Conservation (phyloP, 176 grass and related monocot genomes). For the Miscanthus lutarioriparius region DNA sequence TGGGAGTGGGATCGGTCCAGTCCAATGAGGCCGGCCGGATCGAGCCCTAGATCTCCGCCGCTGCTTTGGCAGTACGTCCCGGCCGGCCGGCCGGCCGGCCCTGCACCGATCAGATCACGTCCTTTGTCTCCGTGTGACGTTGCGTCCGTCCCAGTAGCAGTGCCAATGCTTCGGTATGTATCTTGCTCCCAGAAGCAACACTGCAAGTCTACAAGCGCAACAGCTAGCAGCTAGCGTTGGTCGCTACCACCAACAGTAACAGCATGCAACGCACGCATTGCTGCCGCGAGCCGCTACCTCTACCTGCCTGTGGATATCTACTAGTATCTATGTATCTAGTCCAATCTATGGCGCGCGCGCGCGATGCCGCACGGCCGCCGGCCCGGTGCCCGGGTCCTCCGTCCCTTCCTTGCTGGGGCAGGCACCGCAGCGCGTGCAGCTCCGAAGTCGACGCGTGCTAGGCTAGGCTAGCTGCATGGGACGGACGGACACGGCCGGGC, state of each 20-base stretch:
- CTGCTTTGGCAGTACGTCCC: background rate
- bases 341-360: background rate
- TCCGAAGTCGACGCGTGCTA: too few relatives aligned
- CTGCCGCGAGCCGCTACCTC: background rate
- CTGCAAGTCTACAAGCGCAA: background rate
- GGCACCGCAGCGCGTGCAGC: background rate
- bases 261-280: background rate
- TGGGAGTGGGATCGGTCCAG: background rate
- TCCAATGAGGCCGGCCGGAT: background rate
- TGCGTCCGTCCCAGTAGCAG: background rate
- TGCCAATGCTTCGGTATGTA: background rate
- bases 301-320: background rate
- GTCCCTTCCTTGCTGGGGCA: background rate
- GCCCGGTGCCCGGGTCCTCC: background rate
- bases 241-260: background rate
- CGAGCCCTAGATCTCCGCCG: conserved; percentile 8
- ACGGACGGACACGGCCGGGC: background rate
- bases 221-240: too few relatives aligned
- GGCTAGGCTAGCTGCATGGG: too few relatives aligned
- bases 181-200: background rate
- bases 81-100: background rate
- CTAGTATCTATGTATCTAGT: too few relatives aligned
- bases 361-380: too few relatives aligned
- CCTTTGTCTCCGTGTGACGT: too few relatives aligned
- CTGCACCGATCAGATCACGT: background rate